Base-by-base conservation (phyloP, 2,329 filamentous ascomycete species). In the Aspergillus novofumigatus region DNA sequence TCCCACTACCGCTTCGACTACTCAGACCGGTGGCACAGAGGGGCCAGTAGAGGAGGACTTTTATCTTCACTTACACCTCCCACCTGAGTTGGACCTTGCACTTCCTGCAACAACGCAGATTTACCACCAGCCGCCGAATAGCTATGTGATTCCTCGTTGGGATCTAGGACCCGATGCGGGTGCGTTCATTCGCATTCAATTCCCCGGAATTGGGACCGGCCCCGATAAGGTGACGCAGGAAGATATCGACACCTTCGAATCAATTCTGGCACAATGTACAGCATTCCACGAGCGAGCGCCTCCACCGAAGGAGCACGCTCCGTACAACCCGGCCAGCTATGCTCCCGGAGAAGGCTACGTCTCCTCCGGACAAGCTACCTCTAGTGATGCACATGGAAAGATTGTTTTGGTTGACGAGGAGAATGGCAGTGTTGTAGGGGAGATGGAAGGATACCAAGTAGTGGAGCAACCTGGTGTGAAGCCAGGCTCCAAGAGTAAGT, bases 361-460 rank as follows among this genome's bases (percentile, higher is more conserved):
- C 11, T 78, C 77, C 7, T 67, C 74, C 10, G 63, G 66, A 10
- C 63, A 64, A n/a, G 56, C 58, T 45, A 62, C 67, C n/a, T 68
- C 70, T 26, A 62, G 60, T n/a, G 68, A 70, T 51, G 3, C 72
- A 73, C 72, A 84, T 38, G 90, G 92, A 17, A 87, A 94, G 72
- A 93, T 97, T 65, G 93, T 99, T 4, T 82, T 99, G 9, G 81
- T 99, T 17, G 92, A 99, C 69, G 94, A 99, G 75, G 93, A 97
- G 71, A 90, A 99, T 75, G 94, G 94, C 53, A 95, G 91, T 66
- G 90, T 99, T 8, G 90, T 99, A 28, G 94, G 94, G 49, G 93
- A 99, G 77, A 79, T 99, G 60, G 89, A 93, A 57, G 89, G 88
- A 20, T 93, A 91, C 68, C 81, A 92, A 62, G 83, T 96, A 20